A percentile compares a stretch with the other conserved stretches of the same genome.
These are phyloP conservation scores for Crataegus laevigata DNA, from an alignment of 306 rosid species.

Conservation along the genomic window DNA sequence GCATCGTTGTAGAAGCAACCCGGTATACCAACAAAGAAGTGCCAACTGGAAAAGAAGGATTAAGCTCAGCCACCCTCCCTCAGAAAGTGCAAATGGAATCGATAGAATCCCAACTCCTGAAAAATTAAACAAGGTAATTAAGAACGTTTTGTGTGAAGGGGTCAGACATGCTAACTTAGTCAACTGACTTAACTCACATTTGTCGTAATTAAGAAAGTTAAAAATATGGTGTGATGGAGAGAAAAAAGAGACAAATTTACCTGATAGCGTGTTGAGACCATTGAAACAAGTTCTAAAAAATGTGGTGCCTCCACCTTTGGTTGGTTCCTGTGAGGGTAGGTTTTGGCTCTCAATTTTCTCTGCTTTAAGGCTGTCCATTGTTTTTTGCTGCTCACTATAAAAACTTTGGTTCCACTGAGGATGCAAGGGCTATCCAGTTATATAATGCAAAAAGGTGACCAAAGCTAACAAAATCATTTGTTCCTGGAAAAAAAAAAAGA, in stretches of 20 bases:
- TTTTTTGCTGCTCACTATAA: neutral
- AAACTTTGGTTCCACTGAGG: neutral
- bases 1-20: conserved; percentile 46
- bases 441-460: neutral
- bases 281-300: conserved; percentile 58
- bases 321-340: conserved; percentile 18
- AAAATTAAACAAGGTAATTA: neutral
- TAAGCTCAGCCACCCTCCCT: conserved; percentile 73
- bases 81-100: conserved; percentile 63
- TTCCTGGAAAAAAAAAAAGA: neutral
- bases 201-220: neutral
- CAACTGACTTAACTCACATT: neutral
- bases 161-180: too few species aligned
- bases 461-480: conserved; percentile 2
- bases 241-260: conserved; percentile 9
- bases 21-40: conserved; percentile 56
- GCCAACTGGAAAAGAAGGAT: conserved; percentile 38
- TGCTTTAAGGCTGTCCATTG: neutral
- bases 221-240: neutral
- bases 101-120: conserved; percentile 72
- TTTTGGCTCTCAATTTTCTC: conserved; percentile 46
- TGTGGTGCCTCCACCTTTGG: conserved; percentile 43
- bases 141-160: too few species aligned
- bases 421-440: neutral
- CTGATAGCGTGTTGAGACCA: conserved; percentile 63